Evolutionary conservation across 495 filamentous ascomycete genomes (phyloP).

Genomic region (Aspergillus ellipticus): DNA sequence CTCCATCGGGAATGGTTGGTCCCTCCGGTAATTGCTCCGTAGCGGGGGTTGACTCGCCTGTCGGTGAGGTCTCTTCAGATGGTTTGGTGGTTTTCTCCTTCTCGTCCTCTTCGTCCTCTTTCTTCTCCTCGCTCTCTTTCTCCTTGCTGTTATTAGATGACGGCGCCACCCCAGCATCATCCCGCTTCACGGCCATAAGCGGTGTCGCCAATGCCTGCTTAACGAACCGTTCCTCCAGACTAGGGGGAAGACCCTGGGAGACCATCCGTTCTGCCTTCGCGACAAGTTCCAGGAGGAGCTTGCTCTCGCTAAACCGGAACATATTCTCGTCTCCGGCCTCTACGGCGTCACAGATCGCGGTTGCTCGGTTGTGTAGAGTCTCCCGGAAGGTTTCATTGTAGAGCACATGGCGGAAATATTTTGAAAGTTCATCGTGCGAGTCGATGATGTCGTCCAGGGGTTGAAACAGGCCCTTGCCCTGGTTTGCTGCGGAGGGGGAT

Average conservation of each 20-base stretch:
- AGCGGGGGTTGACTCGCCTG: slow-evolving; percentile 20
- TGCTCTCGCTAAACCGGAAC: slow-evolving; percentile 69
- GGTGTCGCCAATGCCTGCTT: slow-evolving; percentile 71
- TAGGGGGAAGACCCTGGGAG: slow-evolving; percentile 61
- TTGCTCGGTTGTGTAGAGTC: slow-evolving; percentile 51
- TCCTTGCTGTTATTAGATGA: not conserved
- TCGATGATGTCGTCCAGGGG: slow-evolving; percentile 81
- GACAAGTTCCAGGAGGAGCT: slow-evolving; percentile 63
- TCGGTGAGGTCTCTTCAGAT: slow-evolving; percentile 31
- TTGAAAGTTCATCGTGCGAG: slow-evolving; percentile 48
- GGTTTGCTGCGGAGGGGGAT: slow-evolving; percentile 35
- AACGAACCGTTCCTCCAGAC: slow-evolving; percentile 84
- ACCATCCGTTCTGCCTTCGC: slow-evolving; percentile 70
- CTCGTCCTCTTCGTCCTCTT: slow-evolving; percentile 26
- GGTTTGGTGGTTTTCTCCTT: too few relatives aligned
- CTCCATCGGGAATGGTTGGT: slow-evolving; percentile 37
- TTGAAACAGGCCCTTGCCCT: slow-evolving; percentile 62
- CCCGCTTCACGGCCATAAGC: slow-evolving; percentile 56
- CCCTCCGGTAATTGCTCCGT: slow-evolving; percentile 28
- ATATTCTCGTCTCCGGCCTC: slow-evolving; percentile 77
- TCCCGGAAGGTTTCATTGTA: slow-evolving; percentile 41
- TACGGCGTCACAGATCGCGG: slow-evolving; percentile 69
- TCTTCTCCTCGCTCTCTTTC: slow-evolving; percentile 15
- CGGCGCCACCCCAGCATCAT: slow-evolving; percentile 27
- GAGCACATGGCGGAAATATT: slow-evolving; percentile 56